A percentile compares a stretch with the other conserved stretches of the same genome.
These are phyloP conservation scores for Miscanthus lutarioriparius DNA, from an alignment of 176 grass and related monocot species.

Conservation along the genomic window DNA sequence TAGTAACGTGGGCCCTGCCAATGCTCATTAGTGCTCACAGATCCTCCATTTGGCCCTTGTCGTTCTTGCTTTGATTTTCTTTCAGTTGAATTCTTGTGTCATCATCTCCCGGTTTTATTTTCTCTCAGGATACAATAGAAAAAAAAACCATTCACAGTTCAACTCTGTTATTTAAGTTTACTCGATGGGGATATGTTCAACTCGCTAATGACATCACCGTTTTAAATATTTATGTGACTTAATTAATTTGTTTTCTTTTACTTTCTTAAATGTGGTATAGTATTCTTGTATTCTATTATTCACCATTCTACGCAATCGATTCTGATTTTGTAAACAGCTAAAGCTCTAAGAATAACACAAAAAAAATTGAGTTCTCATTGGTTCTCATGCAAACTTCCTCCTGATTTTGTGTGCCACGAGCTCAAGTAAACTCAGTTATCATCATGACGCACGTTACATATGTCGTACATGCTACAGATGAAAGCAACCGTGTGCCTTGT, in stretches of 20 bases:
- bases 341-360: background rate
- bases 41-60: conserved; percentile 15
- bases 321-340: background rate
- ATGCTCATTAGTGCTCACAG: background rate
- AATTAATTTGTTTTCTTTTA: too few relatives aligned
- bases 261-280: too few relatives aligned
- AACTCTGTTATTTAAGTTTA: background rate
- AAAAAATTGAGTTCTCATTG: background rate
- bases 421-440: background rate
- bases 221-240: background rate
- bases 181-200: background rate
- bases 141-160: background rate
- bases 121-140: background rate
- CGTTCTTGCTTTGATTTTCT: background rate
- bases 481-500: conserved; percentile 34
- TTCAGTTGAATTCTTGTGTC: background rate
- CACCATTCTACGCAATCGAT: background rate
- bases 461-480: conserved; percentile 10
- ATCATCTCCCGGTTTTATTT: background rate
- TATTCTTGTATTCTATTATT: background rate
- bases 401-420: background rate
- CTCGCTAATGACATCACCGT: background rate
- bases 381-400: background rate
- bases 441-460: background rate
- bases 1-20: background rate